Evolutionary conservation across 176 grass and related monocot species (phyloP), one percentile per base, ranked within the genome.

Genomic region (Musa schizocarpa): DNA sequence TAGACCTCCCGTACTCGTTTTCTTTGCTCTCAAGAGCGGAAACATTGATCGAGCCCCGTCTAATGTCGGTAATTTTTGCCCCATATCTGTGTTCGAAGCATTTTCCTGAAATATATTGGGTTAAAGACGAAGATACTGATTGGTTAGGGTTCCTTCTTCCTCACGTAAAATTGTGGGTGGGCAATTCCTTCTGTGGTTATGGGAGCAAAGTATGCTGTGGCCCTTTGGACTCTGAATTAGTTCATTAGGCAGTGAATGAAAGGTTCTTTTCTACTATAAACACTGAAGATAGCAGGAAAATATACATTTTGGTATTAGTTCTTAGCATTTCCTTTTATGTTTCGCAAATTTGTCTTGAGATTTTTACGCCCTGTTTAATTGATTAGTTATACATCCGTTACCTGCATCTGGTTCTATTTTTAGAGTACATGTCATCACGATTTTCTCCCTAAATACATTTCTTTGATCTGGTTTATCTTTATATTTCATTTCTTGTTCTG

Each of bases 11-110:
- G 81, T 51, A 68, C 59, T 82, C 68, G 26, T 62, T 24, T 55
- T 74, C 13, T 86, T 59, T 22, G 74, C 84, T 14, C 53, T 66
- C 1, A 81, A 66, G 0, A 67, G 51, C 16, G 70, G 78, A 21
- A 61, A 27, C 53, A 67, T 11, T 17, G 84, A 69, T 25, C 61
- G 72, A 61, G 79, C 9, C 20, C 63, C 83, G 58, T 58, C 51
- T 78, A 78, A 2, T 70, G 14, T 2, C 48, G 68, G 68, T 70
- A 52, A 50, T n/a, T 13, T 25, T 63, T 63, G 61, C 8, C 22
- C 14, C 1, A 17, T n/a, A 2, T 17, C 13, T 11, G 34, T n/a
- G 17, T 50, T 51, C 23, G 24, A 1, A 13, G 23, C 23, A 27
- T 65, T 13, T 27, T 26, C 48, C 8, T 50, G 68, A 70, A 50